These are phyloP conservation scores for Cryptomeria japonica DNA, from an alignment of 75 land plant genomes.

Conservation along the genomic window DNA sequence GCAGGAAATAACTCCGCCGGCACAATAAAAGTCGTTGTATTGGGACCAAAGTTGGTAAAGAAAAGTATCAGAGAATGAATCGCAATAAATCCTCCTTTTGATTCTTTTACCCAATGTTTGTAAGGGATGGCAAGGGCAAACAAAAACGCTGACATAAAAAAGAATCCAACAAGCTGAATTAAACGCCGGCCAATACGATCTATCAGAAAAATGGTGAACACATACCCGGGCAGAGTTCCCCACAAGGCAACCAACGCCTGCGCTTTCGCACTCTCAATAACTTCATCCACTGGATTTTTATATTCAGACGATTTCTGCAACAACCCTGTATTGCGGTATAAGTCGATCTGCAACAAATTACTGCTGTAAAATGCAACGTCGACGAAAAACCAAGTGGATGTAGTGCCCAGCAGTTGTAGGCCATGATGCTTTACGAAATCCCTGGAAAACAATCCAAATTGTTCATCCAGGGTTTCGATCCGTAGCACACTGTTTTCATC, in stretches of 20 bases:
- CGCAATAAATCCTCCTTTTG: not conserved
- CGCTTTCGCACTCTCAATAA: slow-evolving; percentile 10
- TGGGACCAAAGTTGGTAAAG: slow-evolving; percentile 31
- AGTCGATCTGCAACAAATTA: slow-evolving; percentile 59
- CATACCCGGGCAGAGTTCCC: slow-evolving; percentile 26
- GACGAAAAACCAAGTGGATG: slow-evolving; percentile 45
- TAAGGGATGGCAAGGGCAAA: slow-evolving; percentile 25
- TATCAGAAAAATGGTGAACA: slow-evolving; percentile 24
- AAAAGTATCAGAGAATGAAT: slow-evolving; percentile 2
- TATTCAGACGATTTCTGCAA: not conserved
- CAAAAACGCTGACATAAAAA: slow-evolving; percentile 29
- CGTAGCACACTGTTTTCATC: not conserved
- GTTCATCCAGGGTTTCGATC: not conserved
- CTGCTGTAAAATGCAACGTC: slow-evolving; percentile 59
- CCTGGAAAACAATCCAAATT: slow-evolving; percentile 28
- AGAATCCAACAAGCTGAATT: slow-evolving; percentile 13
- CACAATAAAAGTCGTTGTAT: slow-evolving; percentile 41
- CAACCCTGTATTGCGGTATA: not conserved
- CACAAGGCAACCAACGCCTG: slow-evolving; percentile 30
- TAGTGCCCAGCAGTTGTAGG: slow-evolving; percentile 44
- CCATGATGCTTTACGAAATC: slow-evolving; percentile 40
- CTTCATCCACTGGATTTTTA: not conserved
- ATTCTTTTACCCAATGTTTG: not conserved
- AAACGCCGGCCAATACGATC: slow-evolving; percentile 13
- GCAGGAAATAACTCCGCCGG: slow-evolving; percentile 43